Base-by-base conservation (phyloP, 495 filamentous ascomycete genomes). In the Penicillium waksmanii region DNA sequence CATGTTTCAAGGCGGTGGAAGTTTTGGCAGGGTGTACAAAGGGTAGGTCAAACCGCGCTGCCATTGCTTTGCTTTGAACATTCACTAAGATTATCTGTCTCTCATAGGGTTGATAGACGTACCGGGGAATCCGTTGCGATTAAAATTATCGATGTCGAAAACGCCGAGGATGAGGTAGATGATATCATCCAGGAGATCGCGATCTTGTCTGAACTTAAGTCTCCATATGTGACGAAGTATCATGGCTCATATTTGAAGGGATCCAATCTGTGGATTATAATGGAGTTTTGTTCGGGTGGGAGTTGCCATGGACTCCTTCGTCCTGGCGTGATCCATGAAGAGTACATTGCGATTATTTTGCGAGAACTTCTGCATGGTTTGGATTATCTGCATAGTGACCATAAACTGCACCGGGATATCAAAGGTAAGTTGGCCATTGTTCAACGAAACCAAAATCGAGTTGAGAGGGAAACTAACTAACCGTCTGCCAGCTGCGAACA, bases 161-260 rank as follows among this genome's bases (percentile, higher is more conserved):
- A 92, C 72, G 95, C 93, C 67, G 95, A 97, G 74, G 95, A 99
- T 67, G 95, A 99, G 72, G 95, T 99, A 49, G 92, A 96, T 73
- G 95, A 99, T 74, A 98, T 99, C 67, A 96, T 98, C 66, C 92
- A 96, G 66, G 95, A 99, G 73, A 98, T 99, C 63, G 88, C 92
- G 34, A 96, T 99, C 62, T 80, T 99, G 50, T 96, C 94, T 12
- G 95, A 94, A 75, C 87, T 97, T 51, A 89, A 92, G 68, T 97
- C 93, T 25, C 90, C 90, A 9, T 94, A 94, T 69, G 95, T 99
- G 56, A 99, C 95, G 13, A 91, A 95, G 71, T 99, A 99, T 75
- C 89, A 95, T 76, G 93, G 94, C 35, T 97, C 93, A 36, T 99
- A 92, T 71, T 85, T 97, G 58, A 95, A 95, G 64, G 96, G 96